phyloP scores from a whole-genome alignment of 2,329 filamentous ascomycete species.

The Penicillium sp. region DNA sequence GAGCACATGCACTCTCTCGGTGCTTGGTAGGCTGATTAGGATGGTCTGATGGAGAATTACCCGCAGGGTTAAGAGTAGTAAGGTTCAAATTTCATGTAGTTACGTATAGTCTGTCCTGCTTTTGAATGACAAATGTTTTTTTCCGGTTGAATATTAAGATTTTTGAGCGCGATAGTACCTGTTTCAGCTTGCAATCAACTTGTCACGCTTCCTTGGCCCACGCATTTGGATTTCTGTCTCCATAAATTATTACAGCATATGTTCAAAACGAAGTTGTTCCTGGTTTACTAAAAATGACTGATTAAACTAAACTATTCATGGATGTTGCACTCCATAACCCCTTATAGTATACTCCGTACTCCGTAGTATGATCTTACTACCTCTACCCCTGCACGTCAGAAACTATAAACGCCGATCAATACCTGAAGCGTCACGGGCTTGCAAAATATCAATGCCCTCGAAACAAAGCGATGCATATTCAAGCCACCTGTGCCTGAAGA shows the following conservation, averaged over 20 bases:
- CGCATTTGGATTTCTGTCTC: neutral
- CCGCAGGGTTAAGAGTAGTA: neutral
- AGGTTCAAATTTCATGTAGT: neutral
- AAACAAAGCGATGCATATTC: neutral
- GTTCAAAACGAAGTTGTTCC: neutral
- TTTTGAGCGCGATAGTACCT: neutral
- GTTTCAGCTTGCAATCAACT: constrained; percentile 10
- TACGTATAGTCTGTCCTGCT: neutral
- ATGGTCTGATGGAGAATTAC: neutral
- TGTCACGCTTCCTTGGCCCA: neutral
- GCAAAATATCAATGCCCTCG: neutral
- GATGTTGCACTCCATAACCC: neutral
- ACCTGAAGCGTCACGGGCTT: constrained; percentile 16
- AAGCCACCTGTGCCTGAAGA: constrained; percentile 11
- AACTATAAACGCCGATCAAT: constrained; percentile 14
- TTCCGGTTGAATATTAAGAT: neutral
- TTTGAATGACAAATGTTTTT: neutral
- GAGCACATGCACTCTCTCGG: constrained; percentile 17
- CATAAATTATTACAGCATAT: neutral
- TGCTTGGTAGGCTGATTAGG: constrained; percentile 21
- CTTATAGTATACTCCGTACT: neutral
- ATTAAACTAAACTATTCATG: neutral
- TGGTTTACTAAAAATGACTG: too few species aligned
- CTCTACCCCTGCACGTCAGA: neutral
- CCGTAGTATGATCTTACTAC: neutral